A percentile compares a stretch with the other conserved stretches of the same genome.
Conservation (phyloP, 306 rosid genomes). For the Castanospermum australe region DNA sequence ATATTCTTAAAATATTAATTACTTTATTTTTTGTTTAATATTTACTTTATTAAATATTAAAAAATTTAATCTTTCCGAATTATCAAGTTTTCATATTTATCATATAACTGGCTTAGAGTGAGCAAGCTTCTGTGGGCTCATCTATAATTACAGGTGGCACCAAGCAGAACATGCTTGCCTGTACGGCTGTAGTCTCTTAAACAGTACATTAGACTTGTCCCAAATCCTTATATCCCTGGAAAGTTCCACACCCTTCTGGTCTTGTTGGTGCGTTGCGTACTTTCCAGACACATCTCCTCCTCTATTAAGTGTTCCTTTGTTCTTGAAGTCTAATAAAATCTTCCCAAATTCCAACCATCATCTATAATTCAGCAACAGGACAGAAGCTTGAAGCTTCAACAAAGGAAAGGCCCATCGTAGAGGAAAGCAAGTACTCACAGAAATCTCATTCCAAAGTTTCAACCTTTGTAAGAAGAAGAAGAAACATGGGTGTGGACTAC, state of each 20-base stretch:
- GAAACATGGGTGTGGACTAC: conserved; percentile 76
- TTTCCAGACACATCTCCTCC: conserved; percentile 36
- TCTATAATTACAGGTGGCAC: conserved; percentile 12
- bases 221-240: conserved; percentile 29
- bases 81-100: too few species aligned
- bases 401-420: neutral
- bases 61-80: too few species aligned
- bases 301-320: neutral
- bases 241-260: conserved; percentile 62
- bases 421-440: neutral
- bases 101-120: too few species aligned
- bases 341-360: neutral
- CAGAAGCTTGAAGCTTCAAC: neutral
- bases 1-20: too few species aligned
- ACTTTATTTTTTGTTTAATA: too few species aligned
- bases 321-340: neutral
- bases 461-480: neutral
- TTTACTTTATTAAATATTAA: too few species aligned
- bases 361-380: neutral
- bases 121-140: too few species aligned
- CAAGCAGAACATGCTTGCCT: neutral
- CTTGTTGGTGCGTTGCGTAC: neutral
- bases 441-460: neutral
- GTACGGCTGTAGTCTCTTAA: too few species aligned
- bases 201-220: neutral